Conservation (phyloP, 2,329 filamentous ascomycete species). For the Cercospora zeae-maydis region DNA sequence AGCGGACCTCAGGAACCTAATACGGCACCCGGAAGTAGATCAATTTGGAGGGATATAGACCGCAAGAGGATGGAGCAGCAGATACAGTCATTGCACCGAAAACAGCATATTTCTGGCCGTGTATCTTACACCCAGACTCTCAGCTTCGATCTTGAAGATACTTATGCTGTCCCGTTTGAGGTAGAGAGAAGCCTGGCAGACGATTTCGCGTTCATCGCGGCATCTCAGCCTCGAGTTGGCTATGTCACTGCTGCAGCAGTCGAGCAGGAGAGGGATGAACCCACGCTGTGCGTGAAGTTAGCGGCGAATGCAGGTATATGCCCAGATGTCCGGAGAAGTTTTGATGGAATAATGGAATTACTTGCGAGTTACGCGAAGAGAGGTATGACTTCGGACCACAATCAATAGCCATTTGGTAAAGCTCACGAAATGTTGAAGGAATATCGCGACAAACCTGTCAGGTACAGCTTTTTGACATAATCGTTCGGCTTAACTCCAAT, state of each 20-base stretch:
- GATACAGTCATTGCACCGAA: background rate
- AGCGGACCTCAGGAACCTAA: background rate
- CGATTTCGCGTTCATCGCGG: background rate
- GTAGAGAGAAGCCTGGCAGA: background rate
- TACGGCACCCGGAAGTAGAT: background rate
- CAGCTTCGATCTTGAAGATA: background rate
- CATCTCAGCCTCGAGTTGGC: background rate
- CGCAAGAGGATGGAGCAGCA: background rate
- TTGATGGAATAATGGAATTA: background rate
- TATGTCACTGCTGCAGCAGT: background rate
- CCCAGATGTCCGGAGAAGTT: background rate
- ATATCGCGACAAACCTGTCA: background rate
- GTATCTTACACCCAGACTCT: background rate
- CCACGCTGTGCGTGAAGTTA: background rate
- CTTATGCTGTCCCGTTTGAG: background rate
- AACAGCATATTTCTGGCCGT: background rate
- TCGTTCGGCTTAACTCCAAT: background rate
- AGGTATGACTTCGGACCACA: background rate
- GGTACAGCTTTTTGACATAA: background rate
- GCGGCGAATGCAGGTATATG: background rate
- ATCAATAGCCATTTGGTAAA: background rate
- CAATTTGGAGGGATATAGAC: background rate
- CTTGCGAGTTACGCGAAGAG: background rate
- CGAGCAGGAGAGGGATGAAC: background rate
- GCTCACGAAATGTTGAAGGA: background rate